These are phyloP conservation scores for Coprinellus micaceus DNA, from an alignment of 768 basidiomycete genomes.

Conservation along the genomic window DNA sequence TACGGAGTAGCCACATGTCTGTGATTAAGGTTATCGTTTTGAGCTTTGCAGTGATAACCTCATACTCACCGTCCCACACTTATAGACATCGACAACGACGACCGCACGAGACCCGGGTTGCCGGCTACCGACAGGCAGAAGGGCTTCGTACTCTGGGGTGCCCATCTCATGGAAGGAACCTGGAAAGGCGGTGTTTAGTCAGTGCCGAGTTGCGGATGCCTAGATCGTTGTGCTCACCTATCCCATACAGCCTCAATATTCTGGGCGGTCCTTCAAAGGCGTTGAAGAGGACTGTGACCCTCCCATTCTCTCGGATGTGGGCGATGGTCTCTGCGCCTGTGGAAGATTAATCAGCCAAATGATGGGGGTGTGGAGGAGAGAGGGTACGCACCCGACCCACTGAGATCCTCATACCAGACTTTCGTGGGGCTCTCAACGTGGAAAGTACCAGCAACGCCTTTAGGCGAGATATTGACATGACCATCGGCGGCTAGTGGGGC, in stretches of 20 bases:
- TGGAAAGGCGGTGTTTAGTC: conserved; percentile 18
- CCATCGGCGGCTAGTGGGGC: conserved; percentile 56
- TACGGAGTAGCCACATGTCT: conserved; percentile 69
- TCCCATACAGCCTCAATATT: conserved; percentile 57
- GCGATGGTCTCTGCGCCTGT: conserved; percentile 40
- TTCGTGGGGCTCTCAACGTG: conserved; percentile 49
- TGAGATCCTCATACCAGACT: conserved; percentile 75
- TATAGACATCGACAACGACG: conserved; percentile 58
- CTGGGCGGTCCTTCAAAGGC: conserved; percentile 60
- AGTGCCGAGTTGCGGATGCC: neutral
- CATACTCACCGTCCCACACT: conserved; percentile 44
- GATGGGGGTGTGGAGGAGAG: neutral
- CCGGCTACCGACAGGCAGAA: conserved; percentile 44
- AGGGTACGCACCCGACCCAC: conserved; percentile 53
- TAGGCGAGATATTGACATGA: conserved; percentile 67
- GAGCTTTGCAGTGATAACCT: neutral
- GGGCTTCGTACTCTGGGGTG: conserved; percentile 52
- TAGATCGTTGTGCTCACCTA: conserved; percentile 36
- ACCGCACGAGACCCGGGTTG: conserved; percentile 57
- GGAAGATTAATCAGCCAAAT: neutral
- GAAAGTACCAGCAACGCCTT: conserved; percentile 58
- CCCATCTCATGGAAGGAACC: conserved; percentile 62
- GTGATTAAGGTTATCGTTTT: neutral
- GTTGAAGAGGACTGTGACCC: conserved; percentile 59
- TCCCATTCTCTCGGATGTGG: conserved; percentile 57